Percentiles rank a stretch among this genome's conserved stretches.
Conservation (phyloP, 2,329 filamentous ascomycete genomes). For the Diplodia sapinea region DNA sequence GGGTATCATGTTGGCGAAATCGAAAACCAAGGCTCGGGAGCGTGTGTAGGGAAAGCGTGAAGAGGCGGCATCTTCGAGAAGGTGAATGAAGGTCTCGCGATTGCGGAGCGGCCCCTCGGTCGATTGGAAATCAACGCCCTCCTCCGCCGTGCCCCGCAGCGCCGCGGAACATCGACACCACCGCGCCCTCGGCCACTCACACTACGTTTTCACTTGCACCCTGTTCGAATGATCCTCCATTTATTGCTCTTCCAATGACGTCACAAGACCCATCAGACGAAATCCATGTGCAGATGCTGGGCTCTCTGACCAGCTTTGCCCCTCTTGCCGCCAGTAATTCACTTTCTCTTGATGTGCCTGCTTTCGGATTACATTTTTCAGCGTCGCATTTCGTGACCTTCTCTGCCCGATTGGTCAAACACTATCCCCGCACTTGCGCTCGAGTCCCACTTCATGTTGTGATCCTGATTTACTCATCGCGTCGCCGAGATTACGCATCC, state of each 20-base stretch:
- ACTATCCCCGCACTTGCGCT: neutral
- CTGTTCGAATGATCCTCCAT: neutral
- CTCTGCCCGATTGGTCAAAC: too few relatives aligned
- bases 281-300: neutral
- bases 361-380: neutral
- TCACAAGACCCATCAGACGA: neutral
- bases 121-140: constrained; percentile 1
- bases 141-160: neutral
- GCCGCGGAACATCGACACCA: neutral
- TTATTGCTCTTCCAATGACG: constrained; percentile 12
- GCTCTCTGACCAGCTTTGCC: constrained; percentile 6
- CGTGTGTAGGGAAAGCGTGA: neutral
- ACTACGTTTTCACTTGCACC: neutral
- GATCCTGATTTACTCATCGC: too few relatives aligned
- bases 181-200: neutral
- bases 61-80: constrained; percentile 30
- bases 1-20: constrained; percentile 30
- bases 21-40: neutral
- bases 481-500: too few relatives aligned
- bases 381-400: neutral
- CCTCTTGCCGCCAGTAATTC: neutral
- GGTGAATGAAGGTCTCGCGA: constrained; percentile 14
- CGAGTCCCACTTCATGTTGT: too few relatives aligned
- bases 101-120: constrained; percentile 29
- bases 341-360: neutral